Conservation (phyloP, 2,329 filamentous ascomycete genomes). For the Ceratocystis alfenasii region DNA sequence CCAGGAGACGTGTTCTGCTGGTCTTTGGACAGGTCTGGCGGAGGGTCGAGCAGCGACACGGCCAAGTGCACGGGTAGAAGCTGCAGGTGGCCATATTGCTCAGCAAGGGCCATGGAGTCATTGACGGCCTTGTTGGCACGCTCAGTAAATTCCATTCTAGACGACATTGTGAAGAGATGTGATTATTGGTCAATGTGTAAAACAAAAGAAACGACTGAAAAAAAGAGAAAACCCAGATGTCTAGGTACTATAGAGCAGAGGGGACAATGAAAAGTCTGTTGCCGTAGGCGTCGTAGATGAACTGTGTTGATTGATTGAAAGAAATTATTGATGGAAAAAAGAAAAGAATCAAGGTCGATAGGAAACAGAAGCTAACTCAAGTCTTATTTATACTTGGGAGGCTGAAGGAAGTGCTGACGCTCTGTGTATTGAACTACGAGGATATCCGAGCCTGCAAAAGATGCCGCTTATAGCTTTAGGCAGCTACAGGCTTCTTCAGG, state of each 20-base stretch:
- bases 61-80: slow-evolving; percentile 83
- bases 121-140: slow-evolving; percentile 78
- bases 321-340: neutral
- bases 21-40: slow-evolving; percentile 65
- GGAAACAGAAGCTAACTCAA: neutral
- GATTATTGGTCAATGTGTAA: slow-evolving; percentile 6
- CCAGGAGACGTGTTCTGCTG: slow-evolving; percentile 63
- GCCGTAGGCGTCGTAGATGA: no score
- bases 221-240: neutral
- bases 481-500: no score
- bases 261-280: neutral
- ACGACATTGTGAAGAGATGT: slow-evolving; percentile 44
- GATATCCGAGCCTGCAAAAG: neutral
- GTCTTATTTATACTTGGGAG: neutral
- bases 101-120: slow-evolving; percentile 76
- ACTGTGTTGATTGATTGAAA: neutral
- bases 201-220: slow-evolving; percentile 1
- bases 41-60: slow-evolving; percentile 65
- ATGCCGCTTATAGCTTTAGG: slow-evolving; percentile 17
- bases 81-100: slow-evolving; percentile 84
- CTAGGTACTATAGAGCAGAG: neutral
- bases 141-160: slow-evolving; percentile 86
- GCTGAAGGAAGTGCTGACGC: slow-evolving; percentile 2
- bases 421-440: neutral
- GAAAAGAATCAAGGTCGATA: slow-evolving; percentile 2